Conservation (phyloP, 805 yeast genomes). For the Cyberlindnera xishuangbannaensis region DNA sequence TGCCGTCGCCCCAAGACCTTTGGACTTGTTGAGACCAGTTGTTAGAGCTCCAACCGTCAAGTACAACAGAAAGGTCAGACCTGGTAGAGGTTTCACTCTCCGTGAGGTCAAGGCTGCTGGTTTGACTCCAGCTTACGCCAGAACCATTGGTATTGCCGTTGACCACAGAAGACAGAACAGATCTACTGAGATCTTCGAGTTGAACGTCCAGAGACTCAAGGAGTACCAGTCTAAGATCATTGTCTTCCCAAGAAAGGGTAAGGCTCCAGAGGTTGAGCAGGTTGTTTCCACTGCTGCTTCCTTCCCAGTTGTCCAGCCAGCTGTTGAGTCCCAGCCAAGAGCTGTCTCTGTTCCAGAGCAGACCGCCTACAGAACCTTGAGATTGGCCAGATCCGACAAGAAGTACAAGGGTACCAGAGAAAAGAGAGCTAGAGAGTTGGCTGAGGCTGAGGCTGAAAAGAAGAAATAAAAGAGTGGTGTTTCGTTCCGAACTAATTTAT, state of each 20-base stretch:
- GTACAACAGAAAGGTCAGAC: slow-evolving; percentile 99
- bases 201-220: slow-evolving; percentile 92
- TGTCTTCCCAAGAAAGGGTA: slow-evolving; percentile 89
- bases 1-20: slow-evolving; percentile 93
- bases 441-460: slow-evolving; percentile 99
- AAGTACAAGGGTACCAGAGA: slow-evolving; percentile 93
- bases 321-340: slow-evolving; percentile 72
- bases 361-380: slow-evolving; percentile 90
- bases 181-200: slow-evolving; percentile 90
- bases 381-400: slow-evolving; percentile 93
- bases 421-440: slow-evolving; percentile 95
- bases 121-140: slow-evolving; percentile 88
- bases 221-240: slow-evolving; percentile 95
- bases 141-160: slow-evolving; percentile 97
- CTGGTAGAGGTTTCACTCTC: slow-evolving; percentile 98
- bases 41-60: slow-evolving; percentile 98
- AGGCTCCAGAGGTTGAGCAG: slow-evolving; percentile 76
- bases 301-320: slow-evolving; percentile 88
- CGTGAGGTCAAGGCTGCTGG: slow-evolving; percentile 99
- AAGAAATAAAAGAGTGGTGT: slow-evolving; percentile 75
- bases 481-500: slow-evolving; percentile 15
- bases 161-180: slow-evolving; percentile 99
- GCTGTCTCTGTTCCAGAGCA: slow-evolving; percentile 68
- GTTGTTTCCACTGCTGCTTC: slow-evolving; percentile 65
- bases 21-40: slow-evolving; percentile 93